Conservation (phyloP, 2,329 filamentous ascomycete species). For the Cladophialophora bantiana region DNA sequence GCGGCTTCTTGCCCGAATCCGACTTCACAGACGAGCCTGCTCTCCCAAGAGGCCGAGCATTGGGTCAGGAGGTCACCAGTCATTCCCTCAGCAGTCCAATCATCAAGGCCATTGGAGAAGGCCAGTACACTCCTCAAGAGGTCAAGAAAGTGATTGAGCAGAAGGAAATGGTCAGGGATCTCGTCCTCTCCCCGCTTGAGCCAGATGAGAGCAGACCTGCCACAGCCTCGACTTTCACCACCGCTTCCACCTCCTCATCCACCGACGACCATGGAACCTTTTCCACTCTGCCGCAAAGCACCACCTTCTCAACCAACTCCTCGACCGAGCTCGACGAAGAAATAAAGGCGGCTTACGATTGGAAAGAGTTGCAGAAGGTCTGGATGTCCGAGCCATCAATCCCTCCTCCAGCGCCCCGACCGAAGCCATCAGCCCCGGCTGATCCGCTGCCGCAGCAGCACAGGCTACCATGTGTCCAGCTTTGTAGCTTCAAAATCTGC, state of each 20-base stretch:
- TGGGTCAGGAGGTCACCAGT: conserved; percentile 27
- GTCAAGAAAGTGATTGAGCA: conserved; percentile 51
- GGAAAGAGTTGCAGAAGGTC: conserved; percentile 35
- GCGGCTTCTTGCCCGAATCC: conserved; percentile 51
- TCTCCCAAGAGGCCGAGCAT: neutral
- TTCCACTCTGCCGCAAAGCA: conserved; percentile 40
- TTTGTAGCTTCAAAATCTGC: conserved; percentile 57
- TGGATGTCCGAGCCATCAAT: conserved; percentile 33
- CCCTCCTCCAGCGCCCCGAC: conserved; percentile 16
- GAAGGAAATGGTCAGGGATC: conserved; percentile 46
- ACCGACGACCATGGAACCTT: conserved; percentile 24
- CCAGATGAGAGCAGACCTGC: conserved; percentile 34
- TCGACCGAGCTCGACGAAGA: conserved; percentile 36
- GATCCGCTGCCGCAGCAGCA: neutral
- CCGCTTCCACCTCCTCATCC: conserved; percentile 24
- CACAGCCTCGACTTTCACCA: conserved; percentile 32
- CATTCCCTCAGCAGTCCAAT: conserved; percentile 49
- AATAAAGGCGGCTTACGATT: conserved; percentile 33
- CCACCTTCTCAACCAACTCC: conserved; percentile 40
- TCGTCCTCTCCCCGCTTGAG: conserved; percentile 37
- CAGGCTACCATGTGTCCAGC: conserved; percentile 19
- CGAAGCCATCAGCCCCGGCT: neutral
- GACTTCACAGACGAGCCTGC: conserved; percentile 28
- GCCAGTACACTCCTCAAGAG: conserved; percentile 53
- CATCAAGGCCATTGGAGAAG: conserved; percentile 50